Conservation (phyloP, 2,329 filamentous ascomycete species). For the Harringtonia lauricola region DNA sequence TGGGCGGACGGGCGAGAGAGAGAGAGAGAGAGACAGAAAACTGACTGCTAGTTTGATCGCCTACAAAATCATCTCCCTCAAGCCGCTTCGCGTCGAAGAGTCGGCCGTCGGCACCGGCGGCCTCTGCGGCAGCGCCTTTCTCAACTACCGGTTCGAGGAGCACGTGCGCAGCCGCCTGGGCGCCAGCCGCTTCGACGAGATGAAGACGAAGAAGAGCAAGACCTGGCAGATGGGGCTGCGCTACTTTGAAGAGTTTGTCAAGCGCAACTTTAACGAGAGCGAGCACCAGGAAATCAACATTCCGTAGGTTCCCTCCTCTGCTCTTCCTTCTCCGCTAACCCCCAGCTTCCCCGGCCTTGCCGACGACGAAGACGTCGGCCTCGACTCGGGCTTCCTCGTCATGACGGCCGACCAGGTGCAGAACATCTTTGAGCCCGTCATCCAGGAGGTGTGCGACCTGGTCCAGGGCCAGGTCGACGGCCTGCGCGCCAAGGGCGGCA, state of each 20-base stretch:
- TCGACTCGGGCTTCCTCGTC: slow-evolving; percentile 67
- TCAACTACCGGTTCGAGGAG: slow-evolving; percentile 74
- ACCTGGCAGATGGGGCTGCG: slow-evolving; percentile 70
- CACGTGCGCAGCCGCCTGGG: slow-evolving; percentile 61
- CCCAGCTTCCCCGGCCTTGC: slow-evolving; percentile 58
- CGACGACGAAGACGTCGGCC: slow-evolving; percentile 62
- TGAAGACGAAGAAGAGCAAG: slow-evolving; percentile 68
- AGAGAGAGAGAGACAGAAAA: too few species aligned
- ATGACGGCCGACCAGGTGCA: slow-evolving; percentile 61
- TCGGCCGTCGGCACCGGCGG: slow-evolving; percentile 71
- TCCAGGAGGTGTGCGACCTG: slow-evolving; percentile 58
- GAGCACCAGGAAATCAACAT: slow-evolving; percentile 69
- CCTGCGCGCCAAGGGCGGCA: slow-evolving; percentile 48
- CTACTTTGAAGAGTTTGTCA: slow-evolving; percentile 79
- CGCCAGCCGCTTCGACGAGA: slow-evolving; percentile 54
- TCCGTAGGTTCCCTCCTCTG: slow-evolving; percentile 36
- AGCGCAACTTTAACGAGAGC: slow-evolving; percentile 72
- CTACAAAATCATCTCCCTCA: slow-evolving; percentile 66
- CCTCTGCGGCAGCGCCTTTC: slow-evolving; percentile 65
- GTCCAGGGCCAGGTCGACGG: slow-evolving; percentile 56
- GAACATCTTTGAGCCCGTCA: slow-evolving; percentile 64
- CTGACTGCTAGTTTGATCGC: slow-evolving; percentile 49
- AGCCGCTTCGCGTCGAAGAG: slow-evolving; percentile 63
- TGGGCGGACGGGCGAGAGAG: too few species aligned
- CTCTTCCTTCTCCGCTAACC: neutral